A percentile compares a stretch with the other conserved stretches of the same genome.
These are phyloP conservation scores for Trametes punicea DNA, from an alignment of 768 basidiomycete genomes.

Conservation along the genomic window DNA sequence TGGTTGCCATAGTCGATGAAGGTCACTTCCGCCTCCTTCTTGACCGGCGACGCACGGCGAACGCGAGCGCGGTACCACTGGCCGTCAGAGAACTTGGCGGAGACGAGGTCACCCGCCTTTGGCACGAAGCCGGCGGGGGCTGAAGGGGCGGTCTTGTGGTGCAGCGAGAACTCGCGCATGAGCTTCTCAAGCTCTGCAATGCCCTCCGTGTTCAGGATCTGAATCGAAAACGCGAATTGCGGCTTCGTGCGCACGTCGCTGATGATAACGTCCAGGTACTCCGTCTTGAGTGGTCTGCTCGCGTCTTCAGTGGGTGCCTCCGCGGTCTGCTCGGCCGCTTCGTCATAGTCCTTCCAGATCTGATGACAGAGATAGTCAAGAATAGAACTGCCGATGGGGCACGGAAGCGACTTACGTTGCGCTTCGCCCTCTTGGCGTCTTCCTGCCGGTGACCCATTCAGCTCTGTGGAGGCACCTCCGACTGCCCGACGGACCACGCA, in stretches of 20 bases:
- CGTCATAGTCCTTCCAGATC: conserved; percentile 89
- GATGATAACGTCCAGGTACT: conserved; percentile 91
- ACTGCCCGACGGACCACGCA: conserved; percentile 25
- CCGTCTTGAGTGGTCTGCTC: conserved; percentile 60
- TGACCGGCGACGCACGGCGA: conserved; percentile 77
- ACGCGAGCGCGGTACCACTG: conserved; percentile 96
- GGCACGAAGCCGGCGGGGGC: conserved; percentile 75
- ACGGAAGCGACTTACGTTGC: conserved; percentile 55
- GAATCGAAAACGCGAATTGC: conserved; percentile 87
- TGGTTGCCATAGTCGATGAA: conserved; percentile 98
- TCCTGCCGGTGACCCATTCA: conserved; percentile 40
- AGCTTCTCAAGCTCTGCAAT: conserved; percentile 90
- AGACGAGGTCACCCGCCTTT: conserved; percentile 84
- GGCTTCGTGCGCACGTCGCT: conserved; percentile 77
- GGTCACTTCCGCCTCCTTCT: conserved; percentile 91
- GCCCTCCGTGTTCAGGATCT: conserved; percentile 88
- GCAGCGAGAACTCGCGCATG: conserved; percentile 89
- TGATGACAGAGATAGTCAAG: conserved; percentile 29
- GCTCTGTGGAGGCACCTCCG: background rate
- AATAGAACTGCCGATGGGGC: background rate
- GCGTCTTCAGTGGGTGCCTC: conserved; percentile 46
- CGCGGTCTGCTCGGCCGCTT: conserved; percentile 57
- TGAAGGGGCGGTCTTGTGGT: conserved; percentile 67
- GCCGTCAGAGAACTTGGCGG: conserved; percentile 92
- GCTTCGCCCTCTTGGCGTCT: conserved; percentile 76